Evolutionary conservation across 2,329 filamentous ascomycete genomes (phyloP).

Genomic region (Sordariomycetes sp.): DNA sequence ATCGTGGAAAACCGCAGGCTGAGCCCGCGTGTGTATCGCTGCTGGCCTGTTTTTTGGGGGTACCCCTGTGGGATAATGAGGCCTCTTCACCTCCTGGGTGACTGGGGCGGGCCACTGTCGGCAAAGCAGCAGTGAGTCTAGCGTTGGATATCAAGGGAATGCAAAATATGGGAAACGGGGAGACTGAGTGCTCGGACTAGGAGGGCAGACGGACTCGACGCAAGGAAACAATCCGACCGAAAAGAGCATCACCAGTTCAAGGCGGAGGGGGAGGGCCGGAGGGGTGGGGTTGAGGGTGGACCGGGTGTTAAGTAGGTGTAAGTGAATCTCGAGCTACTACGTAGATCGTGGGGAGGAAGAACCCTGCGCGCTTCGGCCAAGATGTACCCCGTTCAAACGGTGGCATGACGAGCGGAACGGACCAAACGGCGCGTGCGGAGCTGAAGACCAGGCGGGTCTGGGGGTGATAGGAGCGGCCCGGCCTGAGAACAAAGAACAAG

Average conservation of each 20-base stretch:
- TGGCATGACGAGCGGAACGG: too few species aligned
- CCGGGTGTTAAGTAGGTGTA: not conserved
- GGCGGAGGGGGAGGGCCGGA: not conserved
- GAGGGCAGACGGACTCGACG: not conserved
- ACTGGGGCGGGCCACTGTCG: not conserved
- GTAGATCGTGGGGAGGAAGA: not conserved
- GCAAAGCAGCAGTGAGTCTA: not conserved
- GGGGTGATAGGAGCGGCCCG: too few species aligned
- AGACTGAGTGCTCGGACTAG: not conserved
- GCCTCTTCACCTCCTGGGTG: not conserved
- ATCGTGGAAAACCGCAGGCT: not conserved
- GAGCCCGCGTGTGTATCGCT: not conserved
- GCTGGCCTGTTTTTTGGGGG: not conserved
- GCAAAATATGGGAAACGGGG: not conserved
- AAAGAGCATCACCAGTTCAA: not conserved
- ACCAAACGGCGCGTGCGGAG: too few species aligned
- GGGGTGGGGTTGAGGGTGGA: conserved; percentile 1
- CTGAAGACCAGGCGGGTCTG: too few species aligned
- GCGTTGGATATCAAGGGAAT: not conserved
- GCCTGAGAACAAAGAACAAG: too few species aligned
- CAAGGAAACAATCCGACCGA: not conserved
- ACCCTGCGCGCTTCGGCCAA: too few species aligned
- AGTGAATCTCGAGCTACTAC: not conserved
- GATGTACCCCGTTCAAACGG: too few species aligned
- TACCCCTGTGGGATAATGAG: not conserved